A percentile compares a stretch with the other conserved stretches of the same genome.
Conservation (phyloP, 148 eudicot species). For the Vaccinium macrocarpon region DNA sequence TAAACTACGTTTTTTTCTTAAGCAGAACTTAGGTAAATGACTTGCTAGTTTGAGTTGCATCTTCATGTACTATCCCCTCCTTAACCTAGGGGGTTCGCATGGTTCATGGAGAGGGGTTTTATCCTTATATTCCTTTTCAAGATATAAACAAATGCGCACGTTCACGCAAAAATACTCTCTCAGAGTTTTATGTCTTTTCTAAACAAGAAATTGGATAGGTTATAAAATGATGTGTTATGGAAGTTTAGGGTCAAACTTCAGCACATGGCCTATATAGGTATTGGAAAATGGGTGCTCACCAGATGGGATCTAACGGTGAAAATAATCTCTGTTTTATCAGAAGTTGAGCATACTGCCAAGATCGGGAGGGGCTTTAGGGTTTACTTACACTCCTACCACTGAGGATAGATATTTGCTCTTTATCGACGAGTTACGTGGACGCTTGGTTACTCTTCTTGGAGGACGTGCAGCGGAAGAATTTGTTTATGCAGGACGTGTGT, state of each 20-base stretch:
- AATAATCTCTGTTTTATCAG: conserved; percentile 40
- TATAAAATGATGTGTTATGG: not conserved
- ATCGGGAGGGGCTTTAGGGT: conserved; percentile 93
- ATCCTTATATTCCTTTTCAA: not conserved
- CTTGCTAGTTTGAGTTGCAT: not conserved
- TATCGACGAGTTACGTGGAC: conserved; percentile 85
- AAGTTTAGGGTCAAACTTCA: not conserved
- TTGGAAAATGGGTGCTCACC: not conserved
- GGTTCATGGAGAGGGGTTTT: not conserved
- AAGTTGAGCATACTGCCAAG: conserved; percentile 94
- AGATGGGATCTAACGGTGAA: not conserved
- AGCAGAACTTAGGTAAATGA: not conserved
- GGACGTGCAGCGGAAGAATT: conserved; percentile 98
- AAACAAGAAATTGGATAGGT: not conserved
- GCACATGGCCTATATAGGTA: conserved; percentile 8
- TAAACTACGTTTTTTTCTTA: not conserved
- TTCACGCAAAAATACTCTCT: not conserved
- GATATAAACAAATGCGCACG: not conserved
- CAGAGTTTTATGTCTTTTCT: not conserved
- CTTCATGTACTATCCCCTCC: not conserved
- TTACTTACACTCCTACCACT: conserved; percentile 80
- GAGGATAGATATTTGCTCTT: conserved; percentile 96
- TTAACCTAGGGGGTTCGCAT: not conserved
- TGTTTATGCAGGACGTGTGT: conserved; percentile 82
- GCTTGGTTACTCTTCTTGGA: conserved; percentile 95